Conservation (phyloP, 495 filamentous ascomycete genomes). For the Neurospora terricola region DNA sequence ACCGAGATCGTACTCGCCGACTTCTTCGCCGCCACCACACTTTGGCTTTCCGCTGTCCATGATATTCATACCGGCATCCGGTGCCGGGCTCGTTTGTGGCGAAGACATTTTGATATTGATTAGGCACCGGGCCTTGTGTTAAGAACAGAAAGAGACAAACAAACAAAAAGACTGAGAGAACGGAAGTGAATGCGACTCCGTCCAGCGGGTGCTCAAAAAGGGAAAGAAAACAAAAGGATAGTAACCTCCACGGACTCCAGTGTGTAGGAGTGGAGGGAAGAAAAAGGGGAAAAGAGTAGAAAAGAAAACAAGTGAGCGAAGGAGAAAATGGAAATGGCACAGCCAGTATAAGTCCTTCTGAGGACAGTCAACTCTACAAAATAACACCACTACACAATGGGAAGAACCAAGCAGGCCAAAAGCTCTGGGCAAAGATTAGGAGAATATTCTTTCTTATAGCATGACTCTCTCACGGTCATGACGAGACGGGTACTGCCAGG, state of each 20-base stretch:
- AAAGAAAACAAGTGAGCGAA: slow-evolving; percentile 12
- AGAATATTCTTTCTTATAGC: slow-evolving; percentile 11
- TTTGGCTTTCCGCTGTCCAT: slow-evolving; percentile 29
- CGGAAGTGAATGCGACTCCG: slow-evolving; percentile 1
- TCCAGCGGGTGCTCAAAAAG: background rate
- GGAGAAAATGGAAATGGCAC: slow-evolving; percentile 10
- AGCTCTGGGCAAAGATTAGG: background rate
- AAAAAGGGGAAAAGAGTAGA: slow-evolving; percentile 8
- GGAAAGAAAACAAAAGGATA: slow-evolving; percentile 4
- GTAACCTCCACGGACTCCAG: background rate
- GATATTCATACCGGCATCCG: slow-evolving; percentile 3
- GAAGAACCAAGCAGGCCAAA: slow-evolving; percentile 6
- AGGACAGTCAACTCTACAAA: slow-evolving; percentile 9
- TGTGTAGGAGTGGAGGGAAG: background rate
- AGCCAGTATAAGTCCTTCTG: slow-evolving; percentile 19
- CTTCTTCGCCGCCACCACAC: slow-evolving; percentile 32
- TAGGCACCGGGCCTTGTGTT: slow-evolving; percentile 6
- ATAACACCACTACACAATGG: slow-evolving; percentile 1
- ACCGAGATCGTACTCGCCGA: slow-evolving; percentile 38
- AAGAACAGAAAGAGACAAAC: slow-evolving; percentile 6
- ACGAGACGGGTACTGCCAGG: slow-evolving; percentile 3
- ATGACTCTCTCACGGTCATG: slow-evolving; percentile 4
- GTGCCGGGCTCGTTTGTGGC: slow-evolving; percentile 3
- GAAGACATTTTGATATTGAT: background rate
- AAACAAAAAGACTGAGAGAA: slow-evolving; percentile 9